Base-by-base conservation (phyloP, 1,284 basidiomycete species). In the Ustilago xerochloae region DNA sequence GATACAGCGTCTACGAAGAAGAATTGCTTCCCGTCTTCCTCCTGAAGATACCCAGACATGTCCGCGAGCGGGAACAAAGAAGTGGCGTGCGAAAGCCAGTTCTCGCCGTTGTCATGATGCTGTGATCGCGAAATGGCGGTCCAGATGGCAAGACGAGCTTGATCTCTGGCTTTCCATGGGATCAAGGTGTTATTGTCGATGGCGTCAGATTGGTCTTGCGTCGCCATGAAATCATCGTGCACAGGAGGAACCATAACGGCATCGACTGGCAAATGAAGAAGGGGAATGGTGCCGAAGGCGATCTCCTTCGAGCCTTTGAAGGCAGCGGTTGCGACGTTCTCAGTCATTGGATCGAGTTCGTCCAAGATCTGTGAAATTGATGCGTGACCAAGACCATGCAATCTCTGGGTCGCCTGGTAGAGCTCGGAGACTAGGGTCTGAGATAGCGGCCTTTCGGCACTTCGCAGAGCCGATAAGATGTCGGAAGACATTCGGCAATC, bases 311-410 rank as follows among this genome's bases (percentile, higher is more conserved):
- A 32, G 29, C 33, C 53, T 0, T 22, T 20, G 28, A 35, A 57
- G 15, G 51, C 55, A 26, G 57, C 55, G 12, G 39, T 18, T 2
- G 33, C 45, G 24, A 70, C n/a, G 22, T 70, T 75, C 54, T 75
- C 72, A 1, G 36, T 47, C 0, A 6, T 4, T 7, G 67, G 66
- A 36, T 70, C 59, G 16, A 75, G 67, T 43, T 75, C 72, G 5
- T 66, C 62, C 2, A 75, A 38, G 10, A 75, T 49, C 36, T 75
- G 57, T 16, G 43, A 49, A 0, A 56, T 60, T 5, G 26, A 47
- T 7, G 33, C 20, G 22, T 35, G 57, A 30, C 65, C 65, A 8
- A 3, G 3, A 2, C 41, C 35, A 38, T 45, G 58, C 39, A 74
- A 22, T 13, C 26, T 13, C 43, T 51, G 53, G 0, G 26, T 39